Percentiles rank a stretch among this genome's conserved stretches.
These are phyloP conservation scores for Scleroderma citrinum DNA, from an alignment of 768 basidiomycete genomes.

Conservation along the genomic window DNA sequence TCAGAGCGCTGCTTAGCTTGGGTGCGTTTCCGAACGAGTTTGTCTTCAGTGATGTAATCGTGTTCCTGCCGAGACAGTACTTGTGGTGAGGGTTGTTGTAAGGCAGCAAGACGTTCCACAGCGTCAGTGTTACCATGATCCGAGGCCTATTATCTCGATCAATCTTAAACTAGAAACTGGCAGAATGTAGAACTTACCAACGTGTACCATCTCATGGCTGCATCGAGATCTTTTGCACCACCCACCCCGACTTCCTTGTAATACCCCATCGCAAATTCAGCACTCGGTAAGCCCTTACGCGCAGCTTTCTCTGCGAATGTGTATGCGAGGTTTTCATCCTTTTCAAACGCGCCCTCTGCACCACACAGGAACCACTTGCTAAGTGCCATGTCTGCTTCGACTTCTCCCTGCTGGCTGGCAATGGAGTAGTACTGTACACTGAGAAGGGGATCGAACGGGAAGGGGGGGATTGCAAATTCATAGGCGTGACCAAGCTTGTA, in stretches of 20 bases:
- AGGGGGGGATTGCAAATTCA: constrained; percentile 83
- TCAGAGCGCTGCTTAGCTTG: constrained; percentile 55
- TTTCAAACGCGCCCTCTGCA: constrained; percentile 67
- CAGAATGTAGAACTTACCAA: constrained; percentile 33
- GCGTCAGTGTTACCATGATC: constrained; percentile 82
- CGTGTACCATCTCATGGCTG: constrained; percentile 75
- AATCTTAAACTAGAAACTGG: too few relatives aligned
- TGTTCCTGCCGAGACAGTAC: constrained; percentile 76
- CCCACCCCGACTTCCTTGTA: constrained; percentile 93
- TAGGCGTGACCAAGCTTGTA: constrained; percentile 92
- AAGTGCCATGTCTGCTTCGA: constrained; percentile 94
- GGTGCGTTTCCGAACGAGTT: constrained; percentile 80
- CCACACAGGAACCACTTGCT: constrained; percentile 98
- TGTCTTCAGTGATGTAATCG: constrained; percentile 68
- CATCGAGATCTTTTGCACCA: constrained; percentile 51
- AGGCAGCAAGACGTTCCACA: constrained; percentile 58
- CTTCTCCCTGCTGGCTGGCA: constrained; percentile 80
- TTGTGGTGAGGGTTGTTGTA: constrained; percentile 55
- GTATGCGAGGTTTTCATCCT: constrained; percentile 80
- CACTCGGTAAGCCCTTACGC: constrained; percentile 64
- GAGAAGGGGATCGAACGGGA: constrained; percentile 82
- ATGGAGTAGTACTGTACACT: constrained; percentile 87
- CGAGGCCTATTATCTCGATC: constrained; percentile 45
- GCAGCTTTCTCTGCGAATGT: constrained; percentile 90
- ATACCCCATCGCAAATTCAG: constrained; percentile 95